These are phyloP conservation scores for Acanthamoeba quina DNA, from an alignment of 208 protist species.

Conservation along the genomic window DNA sequence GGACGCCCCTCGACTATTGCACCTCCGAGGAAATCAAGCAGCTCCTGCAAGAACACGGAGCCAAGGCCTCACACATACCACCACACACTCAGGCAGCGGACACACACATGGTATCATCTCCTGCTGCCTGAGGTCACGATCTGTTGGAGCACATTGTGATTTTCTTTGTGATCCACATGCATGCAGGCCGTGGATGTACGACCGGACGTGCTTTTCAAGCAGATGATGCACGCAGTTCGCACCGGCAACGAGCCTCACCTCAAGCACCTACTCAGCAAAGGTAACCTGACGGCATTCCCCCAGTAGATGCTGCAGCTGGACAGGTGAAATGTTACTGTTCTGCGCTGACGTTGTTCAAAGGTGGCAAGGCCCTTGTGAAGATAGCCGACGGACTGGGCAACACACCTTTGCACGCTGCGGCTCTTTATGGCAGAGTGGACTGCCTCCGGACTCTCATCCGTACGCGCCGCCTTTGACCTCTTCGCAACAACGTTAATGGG, in stretches of 20 bases:
- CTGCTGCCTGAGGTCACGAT: no score
- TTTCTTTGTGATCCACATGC: not conserved
- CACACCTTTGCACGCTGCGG: not conserved
- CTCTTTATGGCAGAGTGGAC: not conserved
- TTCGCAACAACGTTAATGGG: not conserved
- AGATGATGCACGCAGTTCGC: not conserved
- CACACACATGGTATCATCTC: no score
- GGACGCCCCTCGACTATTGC: slow-evolving; percentile 4
- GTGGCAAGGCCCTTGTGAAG: not conserved
- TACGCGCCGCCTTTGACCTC: not conserved
- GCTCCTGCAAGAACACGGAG: not conserved
- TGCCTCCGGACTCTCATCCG: not conserved
- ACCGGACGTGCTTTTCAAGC: not conserved
- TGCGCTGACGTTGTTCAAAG: not conserved
- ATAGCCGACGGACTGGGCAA: slow-evolving; percentile 7
- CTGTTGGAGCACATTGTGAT: no score
- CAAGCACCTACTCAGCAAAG: not conserved
- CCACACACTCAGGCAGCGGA: no score
- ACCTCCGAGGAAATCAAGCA: not conserved
- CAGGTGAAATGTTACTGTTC: no score
- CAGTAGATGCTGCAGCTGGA: no score
- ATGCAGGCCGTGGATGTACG: not conserved
- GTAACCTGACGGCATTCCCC: not conserved
- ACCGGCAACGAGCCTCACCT: not conserved
- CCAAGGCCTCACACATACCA: not conserved